These are phyloP conservation scores for Papiliotrema laurentii DNA, from an alignment of 1,284 basidiomycete genomes.

Conservation along the genomic window DNA sequence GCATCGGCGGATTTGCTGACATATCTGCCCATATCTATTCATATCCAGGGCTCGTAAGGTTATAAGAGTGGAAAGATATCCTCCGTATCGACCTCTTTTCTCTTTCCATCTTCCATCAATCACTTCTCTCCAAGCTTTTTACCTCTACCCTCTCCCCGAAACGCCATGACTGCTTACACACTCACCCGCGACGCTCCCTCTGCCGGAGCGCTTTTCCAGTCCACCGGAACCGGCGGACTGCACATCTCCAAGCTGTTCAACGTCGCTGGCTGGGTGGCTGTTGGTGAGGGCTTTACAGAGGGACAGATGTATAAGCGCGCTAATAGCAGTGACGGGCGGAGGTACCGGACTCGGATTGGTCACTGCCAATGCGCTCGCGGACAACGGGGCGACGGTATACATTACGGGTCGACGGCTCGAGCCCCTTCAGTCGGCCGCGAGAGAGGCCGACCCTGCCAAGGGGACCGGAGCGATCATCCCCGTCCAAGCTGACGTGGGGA, in stretches of 20 bases:
- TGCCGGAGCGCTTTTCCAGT: constrained; percentile 12
- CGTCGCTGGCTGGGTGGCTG: constrained; percentile 38
- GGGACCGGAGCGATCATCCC: constrained; percentile 32
- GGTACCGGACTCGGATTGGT: constrained; percentile 43
- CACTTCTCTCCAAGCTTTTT: too few species aligned
- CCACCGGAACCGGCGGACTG: constrained; percentile 25
- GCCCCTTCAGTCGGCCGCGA: constrained; percentile 33
- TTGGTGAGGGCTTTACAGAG: constrained; percentile 25
- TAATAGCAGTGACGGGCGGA: constrained; percentile 35
- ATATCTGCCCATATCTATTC: too few species aligned
- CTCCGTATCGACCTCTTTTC: background rate
- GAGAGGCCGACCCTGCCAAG: constrained; percentile 13
- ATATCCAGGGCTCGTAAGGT: too few species aligned
- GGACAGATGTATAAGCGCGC: background rate
- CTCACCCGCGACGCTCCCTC: background rate
- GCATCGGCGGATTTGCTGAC: too few species aligned
- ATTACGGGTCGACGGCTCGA: constrained; percentile 42
- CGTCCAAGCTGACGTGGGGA: constrained; percentile 38
- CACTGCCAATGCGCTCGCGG: constrained; percentile 38
- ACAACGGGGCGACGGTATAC: constrained; percentile 43
- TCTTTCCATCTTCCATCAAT: background rate
- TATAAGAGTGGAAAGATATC: background rate
- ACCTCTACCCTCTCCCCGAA: background rate
- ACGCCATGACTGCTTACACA: background rate
- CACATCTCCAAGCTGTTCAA: constrained; percentile 34